Conservation (phyloP, 202 grass and related monocot species). For the Setaria italica region DNA sequence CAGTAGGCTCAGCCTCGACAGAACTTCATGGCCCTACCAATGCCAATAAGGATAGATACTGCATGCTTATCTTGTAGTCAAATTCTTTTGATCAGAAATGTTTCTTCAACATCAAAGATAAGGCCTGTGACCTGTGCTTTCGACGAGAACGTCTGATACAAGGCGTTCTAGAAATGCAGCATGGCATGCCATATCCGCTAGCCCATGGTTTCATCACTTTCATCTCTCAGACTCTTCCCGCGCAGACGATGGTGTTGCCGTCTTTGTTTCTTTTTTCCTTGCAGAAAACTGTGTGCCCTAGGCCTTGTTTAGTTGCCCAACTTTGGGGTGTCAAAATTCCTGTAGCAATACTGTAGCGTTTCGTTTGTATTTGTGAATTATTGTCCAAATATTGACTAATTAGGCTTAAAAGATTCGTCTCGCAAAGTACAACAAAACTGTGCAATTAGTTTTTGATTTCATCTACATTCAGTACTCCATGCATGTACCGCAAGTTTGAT, state of each 20-base stretch:
- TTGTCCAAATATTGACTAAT: too few relatives aligned
- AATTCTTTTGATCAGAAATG: background rate
- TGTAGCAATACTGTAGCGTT: too few relatives aligned
- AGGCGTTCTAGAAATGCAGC: background rate
- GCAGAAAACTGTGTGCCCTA: conserved; percentile 14
- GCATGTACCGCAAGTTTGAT: too few relatives aligned
- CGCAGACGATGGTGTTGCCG: background rate
- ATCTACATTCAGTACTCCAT: too few relatives aligned
- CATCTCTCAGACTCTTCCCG: background rate
- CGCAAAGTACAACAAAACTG: too few relatives aligned
- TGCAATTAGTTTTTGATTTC: too few relatives aligned
- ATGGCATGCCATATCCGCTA: background rate
- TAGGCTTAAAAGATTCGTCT: too few relatives aligned
- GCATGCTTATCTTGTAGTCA: background rate
- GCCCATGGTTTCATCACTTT: conserved; percentile 6
- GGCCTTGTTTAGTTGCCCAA: too few relatives aligned
- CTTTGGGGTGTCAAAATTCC: too few relatives aligned
- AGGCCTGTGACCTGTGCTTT: background rate
- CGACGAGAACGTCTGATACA: background rate
- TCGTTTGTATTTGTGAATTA: too few relatives aligned
- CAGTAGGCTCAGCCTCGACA: background rate
- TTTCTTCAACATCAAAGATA: background rate
- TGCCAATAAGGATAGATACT: background rate
- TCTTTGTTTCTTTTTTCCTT: background rate
- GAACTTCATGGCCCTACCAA: background rate